Percentiles rank a stretch among this genome's conserved stretches.
phyloP scores from a whole-genome alignment of 2,329 filamentous ascomycete genomes.

The Fusarium tanahbumbuense region DNA sequence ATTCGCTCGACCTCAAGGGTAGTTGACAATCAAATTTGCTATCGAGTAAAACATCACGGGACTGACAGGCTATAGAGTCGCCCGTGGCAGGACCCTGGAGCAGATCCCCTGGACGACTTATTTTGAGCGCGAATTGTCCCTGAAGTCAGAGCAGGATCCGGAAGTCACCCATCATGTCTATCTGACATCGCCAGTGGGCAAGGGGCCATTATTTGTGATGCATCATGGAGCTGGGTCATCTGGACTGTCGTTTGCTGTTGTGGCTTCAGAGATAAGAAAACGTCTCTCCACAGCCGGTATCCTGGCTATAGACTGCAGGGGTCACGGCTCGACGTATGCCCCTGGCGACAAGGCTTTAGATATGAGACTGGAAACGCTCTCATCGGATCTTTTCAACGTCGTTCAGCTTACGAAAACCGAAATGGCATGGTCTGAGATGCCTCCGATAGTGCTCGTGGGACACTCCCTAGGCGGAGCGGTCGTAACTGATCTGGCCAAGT shows the following conservation, averaged over 20 bases:
- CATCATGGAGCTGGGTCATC: constrained; percentile 97
- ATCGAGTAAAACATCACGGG: constrained; percentile 24
- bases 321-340: constrained; percentile 80
- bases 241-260: constrained; percentile 88
- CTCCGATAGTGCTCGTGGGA: constrained; percentile 84
- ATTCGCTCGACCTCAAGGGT: constrained; percentile 78
- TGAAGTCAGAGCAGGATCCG: constrained; percentile 62
- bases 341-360: constrained; percentile 61
- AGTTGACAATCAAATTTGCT: constrained; percentile 38
- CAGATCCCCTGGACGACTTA: constrained; percentile 88
- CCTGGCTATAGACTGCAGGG: constrained; percentile 85
- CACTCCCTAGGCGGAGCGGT: constrained; percentile 95
- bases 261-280: constrained; percentile 81
- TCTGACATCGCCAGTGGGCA: constrained; percentile 80
- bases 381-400: constrained; percentile 76
- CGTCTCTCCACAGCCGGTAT: constrained; percentile 83
- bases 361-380: constrained; percentile 78
- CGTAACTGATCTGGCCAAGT: constrained; percentile 82
- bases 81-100: constrained; percentile 67
- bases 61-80: constrained; percentile 55
- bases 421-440: constrained; percentile 79
- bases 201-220: constrained; percentile 87
- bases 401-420: constrained; percentile 73
- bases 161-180: constrained; percentile 83
- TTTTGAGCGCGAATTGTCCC: constrained; percentile 87